Evolutionary conservation across 2,329 filamentous ascomycete genomes (phyloP).

Genomic region (Didymella glomerata): DNA sequence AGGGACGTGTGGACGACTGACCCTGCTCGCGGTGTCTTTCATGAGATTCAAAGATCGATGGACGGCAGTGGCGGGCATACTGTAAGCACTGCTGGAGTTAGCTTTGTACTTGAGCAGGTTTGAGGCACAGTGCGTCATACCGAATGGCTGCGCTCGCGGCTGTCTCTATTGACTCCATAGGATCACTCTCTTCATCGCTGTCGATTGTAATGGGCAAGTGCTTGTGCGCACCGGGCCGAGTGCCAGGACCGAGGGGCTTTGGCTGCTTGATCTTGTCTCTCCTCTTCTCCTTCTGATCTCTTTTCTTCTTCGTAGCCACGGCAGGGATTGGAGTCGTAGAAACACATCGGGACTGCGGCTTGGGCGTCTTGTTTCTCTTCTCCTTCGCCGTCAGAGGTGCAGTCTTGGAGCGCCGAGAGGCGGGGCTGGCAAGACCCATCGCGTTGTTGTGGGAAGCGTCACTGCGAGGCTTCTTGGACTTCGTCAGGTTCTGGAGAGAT

Average conservation of each 20-base stretch:
- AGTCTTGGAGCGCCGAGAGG: slow-evolving; percentile 1
- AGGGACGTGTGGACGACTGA: background rate
- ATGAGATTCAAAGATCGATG: no score
- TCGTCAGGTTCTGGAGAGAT: background rate
- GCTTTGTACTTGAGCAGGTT: background rate
- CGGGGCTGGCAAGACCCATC: background rate
- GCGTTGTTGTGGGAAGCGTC: background rate
- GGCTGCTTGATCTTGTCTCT: background rate
- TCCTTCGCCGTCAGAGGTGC: background rate
- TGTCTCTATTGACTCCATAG: background rate
- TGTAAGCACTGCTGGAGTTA: background rate
- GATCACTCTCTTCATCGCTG: slow-evolving; percentile 7
- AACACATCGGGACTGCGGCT: background rate
- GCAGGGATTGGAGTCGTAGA: no score
- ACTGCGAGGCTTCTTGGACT: background rate
- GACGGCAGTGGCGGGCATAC: background rate
- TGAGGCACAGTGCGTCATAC: background rate
- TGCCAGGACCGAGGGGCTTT: background rate
- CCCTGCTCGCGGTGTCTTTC: no score
- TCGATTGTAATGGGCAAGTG: slow-evolving; percentile 24
- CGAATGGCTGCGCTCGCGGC: background rate
- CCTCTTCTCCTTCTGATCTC: background rate
- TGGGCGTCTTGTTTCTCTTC: slow-evolving; percentile 1
- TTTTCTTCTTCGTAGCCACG: background rate
- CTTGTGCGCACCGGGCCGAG: slow-evolving; percentile 9